Percentiles rank a stretch among this genome's conserved stretches.
Conservation (phyloP, 768 basidiomycete genomes). For the Hericium erinaceus region DNA sequence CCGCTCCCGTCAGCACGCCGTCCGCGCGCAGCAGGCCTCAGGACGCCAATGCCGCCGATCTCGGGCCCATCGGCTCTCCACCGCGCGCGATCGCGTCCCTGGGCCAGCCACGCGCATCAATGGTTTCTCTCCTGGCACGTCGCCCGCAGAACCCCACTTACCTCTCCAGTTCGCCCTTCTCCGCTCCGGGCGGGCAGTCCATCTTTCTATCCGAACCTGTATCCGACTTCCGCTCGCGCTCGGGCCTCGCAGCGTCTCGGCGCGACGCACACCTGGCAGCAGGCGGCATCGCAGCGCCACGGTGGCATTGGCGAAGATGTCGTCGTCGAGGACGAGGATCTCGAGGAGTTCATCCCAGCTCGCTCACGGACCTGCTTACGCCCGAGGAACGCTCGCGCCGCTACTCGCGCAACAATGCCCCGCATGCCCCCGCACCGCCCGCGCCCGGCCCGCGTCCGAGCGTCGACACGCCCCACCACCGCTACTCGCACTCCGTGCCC, state of each 20-base stretch:
- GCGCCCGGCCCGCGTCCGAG: constrained; percentile 12
- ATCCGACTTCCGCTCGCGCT: constrained; percentile 27
- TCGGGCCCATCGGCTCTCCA: constrained; percentile 80
- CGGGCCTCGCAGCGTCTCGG: constrained; percentile 62
- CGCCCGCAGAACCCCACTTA: constrained; percentile 36
- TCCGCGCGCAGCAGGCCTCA: constrained; percentile 41
- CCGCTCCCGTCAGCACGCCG: constrained; percentile 41
- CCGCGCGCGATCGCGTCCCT: constrained; percentile 37
- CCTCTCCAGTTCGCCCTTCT: constrained; percentile 63
- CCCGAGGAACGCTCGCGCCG: constrained; percentile 78
- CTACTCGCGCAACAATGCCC: constrained; percentile 64
- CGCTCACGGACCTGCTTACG: constrained; percentile 81
- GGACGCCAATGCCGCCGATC: constrained; percentile 37
- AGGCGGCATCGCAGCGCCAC: not conserved
- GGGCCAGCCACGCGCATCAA: constrained; percentile 29
- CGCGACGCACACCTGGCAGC: constrained; percentile 37
- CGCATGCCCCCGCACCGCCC: constrained; percentile 16
- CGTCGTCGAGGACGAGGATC: constrained; percentile 60
- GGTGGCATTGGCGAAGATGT: constrained; percentile 19
- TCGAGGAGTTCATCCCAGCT: constrained; percentile 84
- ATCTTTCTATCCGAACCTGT: constrained; percentile 36
- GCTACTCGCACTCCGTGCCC: constrained; percentile 79
- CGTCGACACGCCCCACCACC: constrained; percentile 37
- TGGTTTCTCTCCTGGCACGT: constrained; percentile 50
- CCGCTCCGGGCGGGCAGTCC: constrained; percentile 58